Conservation (phyloP, 495 filamentous ascomycete genomes). For the Penicillium cinerascens region DNA sequence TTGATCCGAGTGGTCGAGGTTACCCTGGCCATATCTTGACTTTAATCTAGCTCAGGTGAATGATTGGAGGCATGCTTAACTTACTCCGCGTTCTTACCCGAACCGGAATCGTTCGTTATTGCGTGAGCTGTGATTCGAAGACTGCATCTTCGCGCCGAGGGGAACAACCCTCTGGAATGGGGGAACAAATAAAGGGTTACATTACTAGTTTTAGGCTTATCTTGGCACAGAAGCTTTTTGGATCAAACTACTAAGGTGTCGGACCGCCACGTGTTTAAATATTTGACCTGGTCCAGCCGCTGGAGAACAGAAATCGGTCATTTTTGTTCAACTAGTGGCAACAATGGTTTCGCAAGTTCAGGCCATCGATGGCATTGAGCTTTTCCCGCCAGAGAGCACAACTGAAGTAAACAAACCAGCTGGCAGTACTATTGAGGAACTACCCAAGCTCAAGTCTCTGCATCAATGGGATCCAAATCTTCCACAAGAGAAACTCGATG, state of each 20-base stretch:
- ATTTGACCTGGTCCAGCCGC: no score
- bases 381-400: background rate
- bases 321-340: background rate
- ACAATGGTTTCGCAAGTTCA: background rate
- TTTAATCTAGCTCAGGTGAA: background rate
- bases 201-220: slow-evolving; percentile 4
- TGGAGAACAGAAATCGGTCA: background rate
- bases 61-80: background rate
- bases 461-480: slow-evolving; percentile 25
- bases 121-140: background rate
- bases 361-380: background rate
- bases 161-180: background rate
- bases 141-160: background rate
- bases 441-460: slow-evolving; percentile 7
- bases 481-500: slow-evolving; percentile 16
- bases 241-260: no score
- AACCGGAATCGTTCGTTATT: slow-evolving; percentile 15
- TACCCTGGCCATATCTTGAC: background rate
- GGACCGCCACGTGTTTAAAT: background rate
- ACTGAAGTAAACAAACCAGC: slow-evolving; percentile 1
- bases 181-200: background rate
- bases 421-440: slow-evolving; percentile 1
- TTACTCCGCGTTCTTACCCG: slow-evolving; percentile 23
- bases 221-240: background rate
- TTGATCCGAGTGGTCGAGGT: slow-evolving; percentile 5